phyloP scores from a whole-genome alignment of 2,329 filamentous ascomycete species.

The Gaeumannomyces sp. region DNA sequence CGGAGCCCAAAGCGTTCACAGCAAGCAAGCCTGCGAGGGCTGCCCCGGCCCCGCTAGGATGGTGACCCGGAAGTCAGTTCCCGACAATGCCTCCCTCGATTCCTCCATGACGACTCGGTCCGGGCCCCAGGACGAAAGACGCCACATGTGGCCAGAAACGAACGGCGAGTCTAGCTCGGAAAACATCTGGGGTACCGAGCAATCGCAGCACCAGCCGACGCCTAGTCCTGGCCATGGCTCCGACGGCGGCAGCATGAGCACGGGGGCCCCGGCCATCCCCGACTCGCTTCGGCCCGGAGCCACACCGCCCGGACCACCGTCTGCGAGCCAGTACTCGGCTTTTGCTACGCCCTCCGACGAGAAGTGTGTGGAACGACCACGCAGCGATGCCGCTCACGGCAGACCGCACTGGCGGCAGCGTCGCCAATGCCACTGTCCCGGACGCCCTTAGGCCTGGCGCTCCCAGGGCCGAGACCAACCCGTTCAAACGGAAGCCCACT shows the following conservation, averaged over 20 bases:
- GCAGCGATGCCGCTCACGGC: not conserved
- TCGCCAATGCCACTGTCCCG: slow-evolving; percentile 21
- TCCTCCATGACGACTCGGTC: not conserved
- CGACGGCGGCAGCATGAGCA: not conserved
- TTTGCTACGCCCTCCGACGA: slow-evolving; percentile 17
- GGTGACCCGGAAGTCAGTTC: not conserved
- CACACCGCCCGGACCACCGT: not conserved
- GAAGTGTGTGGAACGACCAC: slow-evolving; percentile 25
- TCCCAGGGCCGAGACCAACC: slow-evolving; percentile 39
- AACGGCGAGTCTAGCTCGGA: not conserved
- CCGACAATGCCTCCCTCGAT: not conserved
- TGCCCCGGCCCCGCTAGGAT: not conserved
- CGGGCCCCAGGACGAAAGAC: not conserved
- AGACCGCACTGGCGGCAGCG: not conserved
- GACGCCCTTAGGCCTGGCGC: slow-evolving; percentile 27
- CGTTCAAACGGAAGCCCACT: slow-evolving; percentile 44
- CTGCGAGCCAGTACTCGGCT: not conserved
- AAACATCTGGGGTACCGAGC: not conserved
- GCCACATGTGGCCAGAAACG: not conserved
- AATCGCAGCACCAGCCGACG: not conserved
- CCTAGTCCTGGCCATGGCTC: not conserved
- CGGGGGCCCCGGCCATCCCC: slow-evolving; percentile 18
- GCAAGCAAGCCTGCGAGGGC: not conserved
- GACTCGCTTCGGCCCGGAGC: slow-evolving; percentile 25
- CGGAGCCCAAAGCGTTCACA: not conserved